These are phyloP conservation scores for Gossypium australe DNA, from an alignment of 345 rosid genomes.

Conservation along the genomic window DNA sequence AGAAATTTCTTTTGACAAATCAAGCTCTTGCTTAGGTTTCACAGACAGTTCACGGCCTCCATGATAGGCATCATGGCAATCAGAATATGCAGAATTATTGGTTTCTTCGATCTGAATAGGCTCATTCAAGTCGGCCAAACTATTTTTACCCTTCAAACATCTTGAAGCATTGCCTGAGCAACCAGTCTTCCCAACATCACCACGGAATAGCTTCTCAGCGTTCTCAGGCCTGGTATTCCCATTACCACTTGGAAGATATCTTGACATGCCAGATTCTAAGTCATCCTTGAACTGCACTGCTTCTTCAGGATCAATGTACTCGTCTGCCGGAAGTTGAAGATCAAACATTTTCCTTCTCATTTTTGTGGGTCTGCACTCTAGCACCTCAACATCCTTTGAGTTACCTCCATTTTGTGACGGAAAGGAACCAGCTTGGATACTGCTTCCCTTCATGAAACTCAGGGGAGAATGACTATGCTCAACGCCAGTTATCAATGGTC, in stretches of 20 bases:
- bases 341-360: slow-evolving; percentile 72
- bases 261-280: slow-evolving; percentile 33
- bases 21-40: slow-evolving; percentile 28
- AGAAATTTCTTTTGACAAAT: slow-evolving; percentile 34
- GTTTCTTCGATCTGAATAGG: slow-evolving; percentile 54
- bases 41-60: slow-evolving; percentile 32
- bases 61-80: slow-evolving; percentile 24
- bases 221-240: slow-evolving; percentile 29
- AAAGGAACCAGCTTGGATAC: slow-evolving; percentile 44
- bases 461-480: slow-evolving; percentile 52
- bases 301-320: slow-evolving; percentile 59
- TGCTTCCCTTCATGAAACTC: slow-evolving; percentile 47
- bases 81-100: slow-evolving; percentile 31
- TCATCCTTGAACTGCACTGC: slow-evolving; percentile 29
- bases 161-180: slow-evolving; percentile 31
- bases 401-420: slow-evolving; percentile 44
- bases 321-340: slow-evolving; percentile 81
- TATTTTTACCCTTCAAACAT: slow-evolving; percentile 32
- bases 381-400: slow-evolving; percentile 48
- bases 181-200: slow-evolving; percentile 31
- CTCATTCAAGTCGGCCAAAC: slow-evolving; percentile 73
- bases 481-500: slow-evolving; percentile 41
- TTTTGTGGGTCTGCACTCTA: slow-evolving; percentile 68
- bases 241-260: slow-evolving; percentile 41
- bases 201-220: slow-evolving; percentile 29